Base-by-base conservation (phyloP, 768 basidiomycete genomes). In the Grammothele lineata region DNA sequence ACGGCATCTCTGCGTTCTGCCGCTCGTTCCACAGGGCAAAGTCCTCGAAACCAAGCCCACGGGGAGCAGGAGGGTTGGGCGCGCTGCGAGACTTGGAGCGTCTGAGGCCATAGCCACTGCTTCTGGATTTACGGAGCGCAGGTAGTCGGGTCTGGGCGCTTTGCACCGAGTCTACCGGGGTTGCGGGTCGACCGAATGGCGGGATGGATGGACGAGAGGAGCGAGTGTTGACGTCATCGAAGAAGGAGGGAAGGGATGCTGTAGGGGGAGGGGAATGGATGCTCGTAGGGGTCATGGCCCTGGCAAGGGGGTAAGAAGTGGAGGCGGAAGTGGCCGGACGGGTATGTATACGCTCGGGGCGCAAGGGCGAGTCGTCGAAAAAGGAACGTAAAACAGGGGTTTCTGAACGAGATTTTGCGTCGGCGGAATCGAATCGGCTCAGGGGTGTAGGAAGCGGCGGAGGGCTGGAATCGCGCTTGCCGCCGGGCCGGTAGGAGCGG, bases 111-210 rank as follows among this genome's bases (percentile, higher is more conserved):
- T 52, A 18, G 8, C 51, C 51, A 4, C 37, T 42, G 36, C 56
- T 54, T 27, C 49, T 46, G 4, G 53, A 37, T 46, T 54, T 53
- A 26, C 53, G 53, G 27, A 57, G 30, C 3, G 56, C 50, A 18
- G 56, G 53, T 2, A 55, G 45, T 15, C 56, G 52, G 10, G 56
- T 37, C 14, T 57, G 53, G 24, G 50, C 32, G 43, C 52, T 50
- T 40, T 19, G 44, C 2, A 33, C 9, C 14, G 14, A 21, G 34
- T 37, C 36, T 7, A 21, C 21, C 9, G 56, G 56, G 10, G 48
- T 54, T 15, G 26, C 15, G 12, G 56, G 53, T 19, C 56, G 56
- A 24, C 45, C 39, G 34, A 55, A 57, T 14, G 54, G n/a, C 8
- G 56, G 56, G 9, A 34, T n/a, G n/a, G n/a, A 22, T 8, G 17